Percentiles rank a stretch among this genome's conserved stretches.
Evolutionary conservation across 2,329 filamentous ascomycete genomes (phyloP).

Genomic region (Pseudogymnoascus sp.): DNA sequence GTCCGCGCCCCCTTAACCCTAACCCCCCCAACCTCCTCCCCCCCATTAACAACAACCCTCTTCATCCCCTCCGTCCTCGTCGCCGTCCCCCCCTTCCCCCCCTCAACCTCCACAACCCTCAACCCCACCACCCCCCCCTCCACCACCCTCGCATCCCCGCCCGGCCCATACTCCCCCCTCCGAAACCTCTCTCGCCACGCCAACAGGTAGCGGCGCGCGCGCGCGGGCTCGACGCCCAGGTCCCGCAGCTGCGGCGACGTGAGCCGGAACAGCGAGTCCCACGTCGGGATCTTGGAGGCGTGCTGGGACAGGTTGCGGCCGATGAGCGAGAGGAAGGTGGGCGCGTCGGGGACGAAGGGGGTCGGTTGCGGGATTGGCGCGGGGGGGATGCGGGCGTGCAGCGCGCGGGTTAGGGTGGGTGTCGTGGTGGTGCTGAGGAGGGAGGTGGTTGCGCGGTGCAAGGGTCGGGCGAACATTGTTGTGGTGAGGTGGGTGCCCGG

Average conservation of each 20-base stretch:
- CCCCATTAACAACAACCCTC: conserved; percentile 51
- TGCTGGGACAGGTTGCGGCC: conserved; percentile 79
- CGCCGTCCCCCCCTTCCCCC: no score
- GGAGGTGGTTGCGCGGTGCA: conserved; percentile 24
- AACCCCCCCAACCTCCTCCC: conserved; percentile 49
- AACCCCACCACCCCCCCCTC: conserved; percentile 45
- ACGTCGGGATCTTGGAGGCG: conserved; percentile 77
- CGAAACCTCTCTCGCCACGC: conserved; percentile 82
- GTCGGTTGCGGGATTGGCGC: conserved; percentile 57
- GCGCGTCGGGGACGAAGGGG: conserved; percentile 75
- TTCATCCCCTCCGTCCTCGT: conserved; percentile 45
- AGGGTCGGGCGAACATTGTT: conserved; percentile 23
- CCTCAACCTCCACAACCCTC: conserved; percentile 35
- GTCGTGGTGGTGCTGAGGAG: conserved; percentile 25
- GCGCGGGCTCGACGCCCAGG: conserved; percentile 77
- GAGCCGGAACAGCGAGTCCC: conserved; percentile 82
- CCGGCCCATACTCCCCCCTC: conserved; percentile 67
- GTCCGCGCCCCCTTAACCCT: conserved; percentile 57
- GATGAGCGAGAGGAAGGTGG: conserved; percentile 83
- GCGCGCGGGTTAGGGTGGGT: conserved; percentile 26
- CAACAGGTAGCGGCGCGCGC: conserved; percentile 73
- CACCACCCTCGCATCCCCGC: conserved; percentile 73
- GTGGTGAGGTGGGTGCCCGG: neutral
- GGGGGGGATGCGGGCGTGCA: conserved; percentile 32
- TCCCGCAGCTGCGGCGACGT: conserved; percentile 70